Evolutionary conservation across 2,329 filamentous ascomycete species (phyloP), one percentile per base, ranked within the genome.

Genomic region (Zymoseptoria passerinii): DNA sequence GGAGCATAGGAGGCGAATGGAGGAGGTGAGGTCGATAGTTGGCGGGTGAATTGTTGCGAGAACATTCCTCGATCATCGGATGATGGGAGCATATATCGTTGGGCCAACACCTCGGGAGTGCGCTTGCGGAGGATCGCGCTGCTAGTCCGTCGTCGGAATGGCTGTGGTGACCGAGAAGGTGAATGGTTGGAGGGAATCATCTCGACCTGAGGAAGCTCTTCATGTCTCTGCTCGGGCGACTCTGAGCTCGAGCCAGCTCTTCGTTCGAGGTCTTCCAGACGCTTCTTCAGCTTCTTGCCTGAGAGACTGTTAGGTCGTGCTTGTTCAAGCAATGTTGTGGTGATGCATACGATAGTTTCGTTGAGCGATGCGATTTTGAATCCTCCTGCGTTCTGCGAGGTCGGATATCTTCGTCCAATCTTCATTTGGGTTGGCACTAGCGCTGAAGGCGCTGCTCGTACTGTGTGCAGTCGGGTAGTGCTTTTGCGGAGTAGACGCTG

Each of bases 391-490:
- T 78, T 97, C 92, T 54, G 92, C 92, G 60, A 97, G 86, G 75
- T 97, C 92, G 58, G 92, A 95, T 73, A 97, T 96, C 84, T 96
- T 95, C 72, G 92, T 96, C 92, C 92, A 97, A 78, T 97, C 92
- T 78, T 97, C 92, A 71, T 96, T 92, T 57, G 92, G 89, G 74
- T 95, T 95, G 68, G 92, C 92, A 64, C 90, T 95, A 69, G 88
- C 88, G 77, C 90, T 95, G 80, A 95, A 96, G 67, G 92, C 92
- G 77, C 90, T 96, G 78, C 90, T 96, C 62, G 89, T 95, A 72
- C 86, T 87, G 71, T 90, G 86, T 64, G 78, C 81, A 48, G 84
- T 80, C 68, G 87, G 86, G 71, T 90, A 86, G 28, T 72, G 68
- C 73, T 87, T 84, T 54, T 85, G 80, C 60, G 76, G 70, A 70